Conservation (phyloP, 139 green algal species). For the Astrephomene gubernaculifera region DNA sequence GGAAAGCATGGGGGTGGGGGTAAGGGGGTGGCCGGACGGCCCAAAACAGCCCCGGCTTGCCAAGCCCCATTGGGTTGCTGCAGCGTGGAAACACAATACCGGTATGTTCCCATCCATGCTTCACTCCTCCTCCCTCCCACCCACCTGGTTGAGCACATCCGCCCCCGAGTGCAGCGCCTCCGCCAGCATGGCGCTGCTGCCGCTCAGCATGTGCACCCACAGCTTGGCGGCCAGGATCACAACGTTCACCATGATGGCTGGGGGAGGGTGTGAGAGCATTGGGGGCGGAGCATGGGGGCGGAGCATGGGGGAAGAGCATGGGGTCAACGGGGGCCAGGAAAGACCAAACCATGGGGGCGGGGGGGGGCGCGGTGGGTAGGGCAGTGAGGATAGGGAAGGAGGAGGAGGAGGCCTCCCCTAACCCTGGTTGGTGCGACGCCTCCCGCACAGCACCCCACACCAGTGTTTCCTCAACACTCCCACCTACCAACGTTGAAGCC, state of each 20-base stretch:
- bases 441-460: neutral
- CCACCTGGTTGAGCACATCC: slow-evolving; percentile 91
- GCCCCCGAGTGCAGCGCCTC: slow-evolving; percentile 91
- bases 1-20: neutral
- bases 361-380: neutral
- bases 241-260: slow-evolving; percentile 71
- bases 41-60: too few species aligned
- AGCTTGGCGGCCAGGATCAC: slow-evolving; percentile 77
- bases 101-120: too few species aligned
- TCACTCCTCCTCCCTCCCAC: too few species aligned
- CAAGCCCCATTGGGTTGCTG: neutral
- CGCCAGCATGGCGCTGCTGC: slow-evolving; percentile 85
- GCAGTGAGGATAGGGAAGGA: neutral
- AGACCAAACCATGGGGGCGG: neutral
- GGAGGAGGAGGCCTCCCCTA: neutral
- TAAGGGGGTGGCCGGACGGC: too few species aligned
- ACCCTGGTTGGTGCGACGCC: too few species aligned
- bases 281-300: neutral
- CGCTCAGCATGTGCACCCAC: slow-evolving; percentile 63
- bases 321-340: neutral
- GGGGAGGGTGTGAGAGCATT: neutral
- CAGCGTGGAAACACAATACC: neutral
- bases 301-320: neutral
- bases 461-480: neutral
- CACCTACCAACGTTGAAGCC: neutral